phyloP scores from a whole-genome alignment of 495 filamentous ascomycete species.

The Trichoderma erinaceum region DNA sequence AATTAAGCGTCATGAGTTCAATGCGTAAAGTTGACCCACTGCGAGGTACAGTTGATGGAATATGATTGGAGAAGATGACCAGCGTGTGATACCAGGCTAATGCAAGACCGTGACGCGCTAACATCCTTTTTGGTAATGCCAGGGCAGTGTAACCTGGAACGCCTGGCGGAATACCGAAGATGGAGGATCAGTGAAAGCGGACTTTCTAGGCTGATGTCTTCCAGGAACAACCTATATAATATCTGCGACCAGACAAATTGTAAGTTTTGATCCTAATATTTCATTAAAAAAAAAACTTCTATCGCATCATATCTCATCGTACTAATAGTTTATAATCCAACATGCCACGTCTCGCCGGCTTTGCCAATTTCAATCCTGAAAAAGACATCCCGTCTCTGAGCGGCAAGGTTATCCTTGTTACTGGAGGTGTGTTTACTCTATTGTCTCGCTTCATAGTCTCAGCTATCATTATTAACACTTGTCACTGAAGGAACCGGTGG shows the following conservation, averaged over 20 bases:
- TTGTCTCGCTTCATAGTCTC: background rate
- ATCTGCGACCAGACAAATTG: background rate
- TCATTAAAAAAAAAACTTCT: background rate
- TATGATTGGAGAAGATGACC: background rate
- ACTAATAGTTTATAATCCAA: background rate
- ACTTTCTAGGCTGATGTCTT: background rate
- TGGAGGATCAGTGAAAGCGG: background rate
- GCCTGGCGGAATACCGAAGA: background rate
- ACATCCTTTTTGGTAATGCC: background rate
- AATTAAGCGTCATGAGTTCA: background rate
- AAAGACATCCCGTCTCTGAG: background rate
- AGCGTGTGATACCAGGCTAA: background rate
- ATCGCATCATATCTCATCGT: background rate
- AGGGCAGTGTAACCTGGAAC: background rate
- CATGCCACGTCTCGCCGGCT: background rate
- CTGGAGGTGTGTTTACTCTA: background rate
- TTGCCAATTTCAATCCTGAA: background rate
- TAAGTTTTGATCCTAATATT: background rate
- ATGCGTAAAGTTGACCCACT: background rate
- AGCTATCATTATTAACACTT: background rate
- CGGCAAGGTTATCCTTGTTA: background rate
- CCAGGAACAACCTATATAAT: background rate
- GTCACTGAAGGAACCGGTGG: background rate
- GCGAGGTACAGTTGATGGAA: background rate
- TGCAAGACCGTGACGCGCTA: background rate